These are phyloP conservation scores for Crassisporium funariophilum DNA, from an alignment of 768 basidiomycete genomes.

Conservation along the genomic window DNA sequence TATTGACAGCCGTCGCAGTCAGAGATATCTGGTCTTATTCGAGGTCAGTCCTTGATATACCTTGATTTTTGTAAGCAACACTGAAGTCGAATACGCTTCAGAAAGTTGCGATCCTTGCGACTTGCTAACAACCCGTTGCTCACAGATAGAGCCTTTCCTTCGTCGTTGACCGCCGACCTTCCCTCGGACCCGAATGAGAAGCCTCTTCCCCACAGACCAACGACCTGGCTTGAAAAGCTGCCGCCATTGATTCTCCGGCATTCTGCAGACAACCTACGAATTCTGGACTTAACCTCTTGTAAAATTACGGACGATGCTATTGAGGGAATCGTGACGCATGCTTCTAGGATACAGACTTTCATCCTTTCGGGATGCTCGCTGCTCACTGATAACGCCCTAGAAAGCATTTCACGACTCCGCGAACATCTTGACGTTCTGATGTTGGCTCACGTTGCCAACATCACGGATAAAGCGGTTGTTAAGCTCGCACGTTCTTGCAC, in stretches of 20 bases:
- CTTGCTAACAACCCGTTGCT: conserved; percentile 77
- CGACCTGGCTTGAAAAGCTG: conserved; percentile 62
- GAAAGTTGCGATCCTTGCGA: conserved; percentile 74
- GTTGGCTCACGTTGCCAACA: conserved; percentile 74
- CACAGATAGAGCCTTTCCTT: conserved; percentile 81
- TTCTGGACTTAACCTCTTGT: conserved; percentile 79
- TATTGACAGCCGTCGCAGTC: conserved; percentile 68
- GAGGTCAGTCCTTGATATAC: conserved; percentile 37
- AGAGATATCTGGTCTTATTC: conserved; percentile 84
- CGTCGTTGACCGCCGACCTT: conserved; percentile 34
- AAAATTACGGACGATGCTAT: conserved; percentile 77
- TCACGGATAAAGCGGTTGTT: conserved; percentile 78
- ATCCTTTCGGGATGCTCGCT: conserved; percentile 75
- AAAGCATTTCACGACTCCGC: conserved; percentile 69
- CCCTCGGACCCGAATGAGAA: conserved; percentile 38
- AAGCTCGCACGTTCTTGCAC: conserved; percentile 69
- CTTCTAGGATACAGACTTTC: conserved; percentile 74
- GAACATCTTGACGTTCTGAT: conserved; percentile 78
- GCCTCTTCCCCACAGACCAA: conserved; percentile 56
- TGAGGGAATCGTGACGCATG: conserved; percentile 73
- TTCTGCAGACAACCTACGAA: conserved; percentile 71
- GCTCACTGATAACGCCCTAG: conserved; percentile 73
- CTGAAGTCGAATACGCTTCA: conserved; percentile 21
- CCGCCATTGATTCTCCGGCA: conserved; percentile 65
- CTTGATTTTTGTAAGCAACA: background rate